A percentile compares a stretch with the other conserved stretches of the same genome.
These are phyloP conservation scores for Coniferiporia weirii DNA, from an alignment of 1,284 basidiomycete species.

Conservation along the genomic window DNA sequence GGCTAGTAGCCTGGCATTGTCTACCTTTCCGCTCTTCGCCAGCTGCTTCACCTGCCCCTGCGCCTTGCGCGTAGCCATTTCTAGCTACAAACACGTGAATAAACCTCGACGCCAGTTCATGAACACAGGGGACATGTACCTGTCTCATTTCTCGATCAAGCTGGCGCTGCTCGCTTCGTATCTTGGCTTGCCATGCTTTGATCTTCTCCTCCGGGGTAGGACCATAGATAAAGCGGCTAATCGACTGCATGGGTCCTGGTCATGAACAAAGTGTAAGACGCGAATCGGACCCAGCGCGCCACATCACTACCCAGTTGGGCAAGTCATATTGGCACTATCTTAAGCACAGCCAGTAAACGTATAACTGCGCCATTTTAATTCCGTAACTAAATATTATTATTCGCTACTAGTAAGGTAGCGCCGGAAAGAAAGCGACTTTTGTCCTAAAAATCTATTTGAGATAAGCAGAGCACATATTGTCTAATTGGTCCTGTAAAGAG, in stretches of 20 bases:
- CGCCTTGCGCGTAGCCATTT: conserved; percentile 78
- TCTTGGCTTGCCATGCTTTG: conserved; percentile 80
- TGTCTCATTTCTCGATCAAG: conserved; percentile 91
- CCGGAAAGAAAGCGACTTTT: background rate
- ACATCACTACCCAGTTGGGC: background rate
- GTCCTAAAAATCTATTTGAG: background rate
- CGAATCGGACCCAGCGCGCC: background rate
- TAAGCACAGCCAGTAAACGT: too few relatives aligned
- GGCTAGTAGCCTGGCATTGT: conserved; percentile 88
- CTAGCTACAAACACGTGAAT: conserved; percentile 51
- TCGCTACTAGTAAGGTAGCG: background rate
- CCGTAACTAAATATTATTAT: background rate
- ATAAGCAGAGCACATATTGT: background rate
- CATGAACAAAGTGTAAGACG: background rate
- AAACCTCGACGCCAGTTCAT: conserved; percentile 14
- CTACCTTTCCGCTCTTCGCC: conserved; percentile 87
- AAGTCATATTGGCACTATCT: background rate
- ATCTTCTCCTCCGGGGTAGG: conserved; percentile 92
- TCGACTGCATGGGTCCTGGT: conserved; percentile 63
- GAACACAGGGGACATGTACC: conserved; percentile 46
- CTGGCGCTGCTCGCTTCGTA: conserved; percentile 74
- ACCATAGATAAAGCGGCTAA: conserved; percentile 90
- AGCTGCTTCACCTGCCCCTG: conserved; percentile 83
- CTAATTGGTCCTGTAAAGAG: conserved; percentile 82
- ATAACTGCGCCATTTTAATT: too few relatives aligned